Base-by-base conservation (phyloP, 2,329 filamentous ascomycete species). In the Dactylonectria macrodidyma region DNA sequence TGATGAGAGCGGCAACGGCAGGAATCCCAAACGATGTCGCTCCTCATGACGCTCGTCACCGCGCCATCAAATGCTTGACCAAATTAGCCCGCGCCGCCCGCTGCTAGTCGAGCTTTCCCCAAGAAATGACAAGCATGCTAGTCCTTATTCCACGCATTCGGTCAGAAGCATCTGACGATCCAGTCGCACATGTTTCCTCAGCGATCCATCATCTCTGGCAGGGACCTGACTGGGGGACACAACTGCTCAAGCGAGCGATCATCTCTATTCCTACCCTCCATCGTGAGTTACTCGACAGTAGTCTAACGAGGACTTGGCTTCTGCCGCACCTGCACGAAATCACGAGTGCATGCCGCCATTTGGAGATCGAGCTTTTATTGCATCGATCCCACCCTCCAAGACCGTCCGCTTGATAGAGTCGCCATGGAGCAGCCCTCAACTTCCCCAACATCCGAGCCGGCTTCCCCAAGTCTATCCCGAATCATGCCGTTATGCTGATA, bases 251-350 rank as follows among this genome's bases (percentile, higher is more conserved):
- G 44, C 46, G 38, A 62, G 59, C 64, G 52, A 57, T 56, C 59
- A 59, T 11, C 22, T 33, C 61, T 34, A 60, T 47, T 50, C 60
- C 50, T 46, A 65, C 61, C 57, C 57, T 61, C 57, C 56, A 68
- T 61, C 54, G 50, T n/a, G 44, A 58, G 48, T 66, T 57, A 30
- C 52, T 58, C 52, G 54, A 48, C 52, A 62, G 58, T 47, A 59
- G 52, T 61, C 58, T 47, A 26, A 12, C 52, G 52, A 41, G 52
- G 47, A 62, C 36, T 58, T 57, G 58, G 58, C 58, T 59, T 36
- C 54, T 52, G 50, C 54, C 64, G 59, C 64, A 62, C 57, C 72
- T 76, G 74, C 74, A 75, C 68, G 71, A 73, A 75, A 75, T 74
- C 64, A 67, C 59, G 69, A 69, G 70, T 75, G 72, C 72, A 75